Evolutionary conservation across 192 early-diverging fungal genomes (phyloP).

Genomic region (Phlyctochytrium arcticum): DNA sequence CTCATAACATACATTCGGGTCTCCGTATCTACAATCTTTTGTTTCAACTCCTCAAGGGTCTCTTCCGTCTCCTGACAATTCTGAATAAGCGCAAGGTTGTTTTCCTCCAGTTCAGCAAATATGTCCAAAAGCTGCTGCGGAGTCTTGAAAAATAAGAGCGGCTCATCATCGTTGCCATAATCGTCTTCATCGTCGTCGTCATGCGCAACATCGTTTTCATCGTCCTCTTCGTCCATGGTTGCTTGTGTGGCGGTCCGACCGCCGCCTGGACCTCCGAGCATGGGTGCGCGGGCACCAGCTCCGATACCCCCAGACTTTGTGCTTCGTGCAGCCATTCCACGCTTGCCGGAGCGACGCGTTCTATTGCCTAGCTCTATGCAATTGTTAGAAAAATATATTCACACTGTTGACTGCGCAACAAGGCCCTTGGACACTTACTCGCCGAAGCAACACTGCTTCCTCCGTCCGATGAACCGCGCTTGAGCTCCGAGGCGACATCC

Average conservation of each 20-base stretch:
- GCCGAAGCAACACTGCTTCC: not conserved
- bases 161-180: conserved; percentile 15
- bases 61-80: conserved; percentile 62
- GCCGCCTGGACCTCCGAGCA: not conserved
- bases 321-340: not conserved
- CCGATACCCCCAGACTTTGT: not conserved
- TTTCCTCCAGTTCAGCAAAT: conserved; percentile 59
- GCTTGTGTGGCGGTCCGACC: not conserved
- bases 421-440: not conserved
- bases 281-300: not conserved
- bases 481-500: not conserved
- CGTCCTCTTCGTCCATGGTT: conserved; percentile 8
- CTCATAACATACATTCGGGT: conserved; percentile 36
- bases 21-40: conserved; percentile 51
- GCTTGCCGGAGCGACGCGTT: not conserved
- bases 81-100: conserved; percentile 56
- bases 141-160: conserved; percentile 45
- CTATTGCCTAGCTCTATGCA: not conserved
- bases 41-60: conserved; percentile 51
- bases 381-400: not conserved
- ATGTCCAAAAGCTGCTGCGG: conserved; percentile 55
- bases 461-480: not conserved
- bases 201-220: not conserved
- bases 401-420: no score
- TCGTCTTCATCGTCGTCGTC: not conserved